Evolutionary conservation across 208 protist genomes (phyloP), one percentile per base, ranked within the genome.

Genomic region (Entamoeba dispar): DNA sequence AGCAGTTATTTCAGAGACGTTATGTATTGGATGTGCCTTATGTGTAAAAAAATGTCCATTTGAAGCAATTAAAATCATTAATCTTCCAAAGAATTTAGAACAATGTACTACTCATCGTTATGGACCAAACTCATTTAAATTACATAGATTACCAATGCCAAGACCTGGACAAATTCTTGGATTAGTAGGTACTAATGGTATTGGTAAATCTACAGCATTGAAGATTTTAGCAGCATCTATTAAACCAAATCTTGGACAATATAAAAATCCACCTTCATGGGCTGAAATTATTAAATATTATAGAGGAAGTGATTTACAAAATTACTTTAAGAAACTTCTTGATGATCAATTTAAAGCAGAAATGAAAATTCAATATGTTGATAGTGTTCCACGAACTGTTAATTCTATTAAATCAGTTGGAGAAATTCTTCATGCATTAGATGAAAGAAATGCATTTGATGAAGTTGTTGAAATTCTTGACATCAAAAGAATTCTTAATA

Each of bases 11-110:
- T 99, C 98, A 2, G 99, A 99, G 95, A 97, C 98, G 92, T 96
- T 99, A 27, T 99, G 99, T 96, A 99, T 99, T 94, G 99, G 99
- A 94, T 99, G 99, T 96, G 98, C 97, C 95, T 98, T 99, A 93
- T 99, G 99, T 95, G 97, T 98, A 5, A 99, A 99, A 92, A 99
- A 99, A 94, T 99, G 99, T 95, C 99, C 99, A 27, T 99, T 99
- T 94, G 97, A 99, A 92, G 99, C 99, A 69, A 99, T 99, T 96
- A 96, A 96, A 92, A 99, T 99, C 95, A 99, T 99, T 95, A 99
- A 99, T 95, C 95, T 99, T 50, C 99, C 99, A 49, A 99, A 97
- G 50, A 98, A 98, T 95, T 96, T 99, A 34, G 96, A 98, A 50
- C 97, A 95, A 49, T 95, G 98, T 49, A 99, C 98, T 12, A 99